phyloP scores from a whole-genome alignment of 371 early-diverging fungal genomes.

The Mucor lusitanicus region DNA sequence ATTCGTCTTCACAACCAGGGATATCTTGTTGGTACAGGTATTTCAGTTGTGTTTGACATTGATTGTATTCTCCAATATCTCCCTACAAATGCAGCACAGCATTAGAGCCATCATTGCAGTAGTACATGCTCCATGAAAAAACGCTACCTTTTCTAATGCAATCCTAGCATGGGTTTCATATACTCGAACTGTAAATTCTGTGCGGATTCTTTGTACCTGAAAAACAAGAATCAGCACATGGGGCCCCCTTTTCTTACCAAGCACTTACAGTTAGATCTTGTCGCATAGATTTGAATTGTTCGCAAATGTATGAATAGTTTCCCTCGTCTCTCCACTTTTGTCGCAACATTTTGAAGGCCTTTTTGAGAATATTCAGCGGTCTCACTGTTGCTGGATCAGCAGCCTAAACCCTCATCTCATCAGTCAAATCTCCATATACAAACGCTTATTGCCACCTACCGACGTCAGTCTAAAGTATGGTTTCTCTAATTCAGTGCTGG shows the following conservation, averaged over 20 bases:
- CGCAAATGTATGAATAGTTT: slow-evolving; percentile 91
- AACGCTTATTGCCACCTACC: slow-evolving; percentile 31
- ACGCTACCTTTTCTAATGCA: slow-evolving; percentile 84
- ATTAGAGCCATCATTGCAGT: background rate
- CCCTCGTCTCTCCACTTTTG: slow-evolving; percentile 76
- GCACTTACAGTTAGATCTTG: slow-evolving; percentile 89
- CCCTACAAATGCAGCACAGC: slow-evolving; percentile 43
- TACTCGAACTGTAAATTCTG: slow-evolving; percentile 89
- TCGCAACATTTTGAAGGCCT: slow-evolving; percentile 76
- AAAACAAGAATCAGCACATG: background rate
- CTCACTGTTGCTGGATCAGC: slow-evolving; percentile 91
- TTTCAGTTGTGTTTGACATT: slow-evolving; percentile 94
- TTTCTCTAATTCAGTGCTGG: slow-evolving; percentile 80
- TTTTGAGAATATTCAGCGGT: slow-evolving; percentile 74
- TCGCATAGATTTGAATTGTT: slow-evolving; percentile 68
- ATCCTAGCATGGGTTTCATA: slow-evolving; percentile 95
- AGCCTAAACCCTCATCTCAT: slow-evolving; percentile 50
- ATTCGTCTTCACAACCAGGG: slow-evolving; percentile 78
- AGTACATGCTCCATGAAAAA: background rate
- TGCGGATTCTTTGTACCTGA: slow-evolving; percentile 89
- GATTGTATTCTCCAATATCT: slow-evolving; percentile 96
- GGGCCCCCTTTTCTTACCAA: background rate
- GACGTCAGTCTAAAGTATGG: slow-evolving; percentile 86
- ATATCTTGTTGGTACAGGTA: slow-evolving; percentile 77
- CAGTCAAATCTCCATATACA: background rate